Percentiles rank a stretch among this genome's conserved stretches.
phyloP scores from a whole-genome alignment of 768 basidiomycete species.

The Udeniomyces megalosporus region DNA sequence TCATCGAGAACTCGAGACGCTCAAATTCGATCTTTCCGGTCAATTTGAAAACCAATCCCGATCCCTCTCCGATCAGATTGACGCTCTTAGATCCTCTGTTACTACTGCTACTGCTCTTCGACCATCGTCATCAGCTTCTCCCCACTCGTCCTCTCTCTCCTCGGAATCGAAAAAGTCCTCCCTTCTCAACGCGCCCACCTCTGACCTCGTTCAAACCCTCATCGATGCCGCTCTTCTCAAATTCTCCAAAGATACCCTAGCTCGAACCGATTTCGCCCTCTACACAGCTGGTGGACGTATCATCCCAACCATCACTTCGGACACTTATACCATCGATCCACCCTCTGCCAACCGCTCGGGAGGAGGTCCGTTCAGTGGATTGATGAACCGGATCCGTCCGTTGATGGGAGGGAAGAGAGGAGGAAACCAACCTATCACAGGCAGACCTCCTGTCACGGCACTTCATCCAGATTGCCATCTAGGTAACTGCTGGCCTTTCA shows the following conservation, averaged over 20 bases:
- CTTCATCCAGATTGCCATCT: constrained; percentile 69
- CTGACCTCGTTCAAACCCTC: constrained; percentile 51
- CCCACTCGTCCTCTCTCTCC: too few relatives aligned
- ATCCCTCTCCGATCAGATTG: too few relatives aligned
- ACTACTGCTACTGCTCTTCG: too few relatives aligned
- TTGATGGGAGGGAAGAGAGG: constrained; percentile 16
- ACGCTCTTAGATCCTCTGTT: too few relatives aligned
- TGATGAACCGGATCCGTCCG: too few relatives aligned
- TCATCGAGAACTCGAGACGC: constrained; percentile 25
- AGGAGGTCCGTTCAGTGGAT: too few relatives aligned
- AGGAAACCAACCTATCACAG: constrained; percentile 32
- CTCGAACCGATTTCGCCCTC: constrained; percentile 68
- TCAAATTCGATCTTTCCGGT: constrained; percentile 19
- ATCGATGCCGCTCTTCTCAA: constrained; percentile 58
- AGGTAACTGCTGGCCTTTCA: constrained; percentile 89
- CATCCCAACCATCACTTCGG: constrained; percentile 66
- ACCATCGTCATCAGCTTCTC: too few relatives aligned
- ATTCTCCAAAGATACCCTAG: constrained; percentile 61
- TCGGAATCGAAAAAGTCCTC: background rate
- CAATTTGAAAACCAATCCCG: too few relatives aligned
- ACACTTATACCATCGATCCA: constrained; percentile 46
- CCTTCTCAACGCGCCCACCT: constrained; percentile 20
- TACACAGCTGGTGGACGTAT: constrained; percentile 65
- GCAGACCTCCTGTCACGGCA: constrained; percentile 69
- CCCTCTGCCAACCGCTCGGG: background rate